phyloP scores from a whole-genome alignment of 345 rosid species.

The Heritiera littoralis region DNA sequence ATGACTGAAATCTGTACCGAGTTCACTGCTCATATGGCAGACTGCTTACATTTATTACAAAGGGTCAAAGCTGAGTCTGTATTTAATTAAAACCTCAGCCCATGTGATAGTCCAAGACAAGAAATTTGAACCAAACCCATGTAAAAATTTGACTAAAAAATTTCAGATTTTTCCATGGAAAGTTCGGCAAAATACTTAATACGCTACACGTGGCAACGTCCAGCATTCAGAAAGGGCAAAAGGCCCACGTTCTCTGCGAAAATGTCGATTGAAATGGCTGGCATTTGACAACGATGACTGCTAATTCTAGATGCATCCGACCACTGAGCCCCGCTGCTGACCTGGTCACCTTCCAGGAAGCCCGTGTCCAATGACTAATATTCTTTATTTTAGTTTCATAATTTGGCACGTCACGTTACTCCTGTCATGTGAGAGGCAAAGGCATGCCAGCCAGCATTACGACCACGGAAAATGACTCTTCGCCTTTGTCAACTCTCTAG shows the following conservation, averaged over 20 bases:
- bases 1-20: slow-evolving; percentile 38
- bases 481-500: not conserved
- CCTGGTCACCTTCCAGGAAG: not conserved
- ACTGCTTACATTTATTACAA: slow-evolving; percentile 37
- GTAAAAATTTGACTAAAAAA: no score
- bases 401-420: not conserved
- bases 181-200: no score
- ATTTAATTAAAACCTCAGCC: no score
- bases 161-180: no score
- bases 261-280: not conserved
- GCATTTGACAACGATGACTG: not conserved
- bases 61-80: not conserved
- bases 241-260: not conserved
- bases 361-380: not conserved
- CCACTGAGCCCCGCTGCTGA: not conserved
- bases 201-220: not conserved
- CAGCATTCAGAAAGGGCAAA: not conserved
- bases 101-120: no score
- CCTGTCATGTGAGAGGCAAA: no score
- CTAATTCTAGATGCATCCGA: not conserved
- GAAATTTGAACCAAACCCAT: no score
- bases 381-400: not conserved
- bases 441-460: no score
- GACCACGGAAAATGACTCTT: no score
- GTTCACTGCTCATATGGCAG: no score